Conservation (phyloP, 2,329 filamentous ascomycete genomes). For the Apiospora arundinis region DNA sequence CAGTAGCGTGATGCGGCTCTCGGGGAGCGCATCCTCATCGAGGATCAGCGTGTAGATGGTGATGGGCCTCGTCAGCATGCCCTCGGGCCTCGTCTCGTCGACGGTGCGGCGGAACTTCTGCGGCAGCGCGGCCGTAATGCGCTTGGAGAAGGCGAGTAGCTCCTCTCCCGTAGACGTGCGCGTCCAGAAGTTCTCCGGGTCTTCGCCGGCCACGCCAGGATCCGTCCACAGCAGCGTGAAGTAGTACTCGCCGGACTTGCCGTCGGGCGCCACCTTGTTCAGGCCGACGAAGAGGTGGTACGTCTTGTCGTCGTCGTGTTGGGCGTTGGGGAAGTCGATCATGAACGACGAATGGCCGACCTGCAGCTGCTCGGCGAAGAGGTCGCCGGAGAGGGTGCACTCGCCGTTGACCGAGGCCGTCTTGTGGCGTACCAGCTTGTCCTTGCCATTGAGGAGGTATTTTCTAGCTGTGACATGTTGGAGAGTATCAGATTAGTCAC, state of each 20-base stretch:
- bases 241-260: slow-evolving; percentile 35
- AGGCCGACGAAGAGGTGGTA: slow-evolving; percentile 34
- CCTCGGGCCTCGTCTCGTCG: slow-evolving; percentile 25
- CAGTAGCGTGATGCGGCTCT: slow-evolving; percentile 29
- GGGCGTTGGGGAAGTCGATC: slow-evolving; percentile 25
- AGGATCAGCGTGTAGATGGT: slow-evolving; percentile 24
- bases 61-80: slow-evolving; percentile 22
- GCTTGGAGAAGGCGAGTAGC: slow-evolving; percentile 53
- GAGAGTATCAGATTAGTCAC: too few species aligned
- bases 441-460: slow-evolving; percentile 36
- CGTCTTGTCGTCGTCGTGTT: background rate
- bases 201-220: slow-evolving; percentile 14
- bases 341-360: slow-evolving; percentile 41
- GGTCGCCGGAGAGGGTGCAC: slow-evolving; percentile 34
- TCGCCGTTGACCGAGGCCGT: slow-evolving; percentile 38
- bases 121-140: slow-evolving; percentile 27
- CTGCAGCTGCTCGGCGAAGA: slow-evolving; percentile 39
- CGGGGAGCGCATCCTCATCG: slow-evolving; percentile 29
- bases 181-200: slow-evolving; percentile 77
- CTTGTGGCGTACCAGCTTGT: slow-evolving; percentile 36
- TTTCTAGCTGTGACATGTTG: slow-evolving; percentile 36
- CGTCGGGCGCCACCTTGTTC: slow-evolving; percentile 29
- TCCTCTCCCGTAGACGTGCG: slow-evolving; percentile 54
- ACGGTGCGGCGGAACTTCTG: slow-evolving; percentile 31
- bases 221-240: slow-evolving; percentile 29